Evolutionary conservation across 2,329 filamentous ascomycete species (phyloP), one percentile per base, ranked within the genome.

Genomic region (Dactylellina cionopaga): DNA sequence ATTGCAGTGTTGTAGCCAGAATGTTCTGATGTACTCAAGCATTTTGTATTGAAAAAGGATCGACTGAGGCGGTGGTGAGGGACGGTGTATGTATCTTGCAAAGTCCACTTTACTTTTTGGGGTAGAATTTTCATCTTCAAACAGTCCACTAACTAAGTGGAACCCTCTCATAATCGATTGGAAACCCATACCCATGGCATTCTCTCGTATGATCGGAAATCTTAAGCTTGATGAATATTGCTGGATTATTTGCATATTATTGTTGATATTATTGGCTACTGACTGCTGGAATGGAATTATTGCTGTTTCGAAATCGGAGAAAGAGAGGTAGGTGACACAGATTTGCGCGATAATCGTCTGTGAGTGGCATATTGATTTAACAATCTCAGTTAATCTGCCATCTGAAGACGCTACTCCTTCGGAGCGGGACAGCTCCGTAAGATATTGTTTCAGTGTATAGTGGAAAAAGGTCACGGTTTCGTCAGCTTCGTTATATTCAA

Each of bases 391-490:
- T 17, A 69, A 2, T 27, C n/a, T 31, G 4, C n/a, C 1, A 37
- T 37, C n/a, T 22, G 15, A 47, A 5, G n/a, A n/a, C n/a, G n/a
- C n/a, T n/a, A n/a, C n/a, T n/a, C 60, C 22, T 9, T 11, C 46
- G 9, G 5, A 33, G 11, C 44, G 33, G 5, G 22, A 25, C 13
- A 69, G 31, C 11, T 62, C 64, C 7, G 46, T 62, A 15, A 69
- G 60, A 19, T 69, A 69, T 31, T 69, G 64, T 17, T 69, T 69
- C 3, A 69, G 39, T 1, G 64, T 69, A 25, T 60, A 69, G 22
- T 69, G 64, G 13, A 69, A 69, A 31, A 69, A 69, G 0, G 64
- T 55, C 0, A 69, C 29, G 0, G 64, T 69, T 9, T 56, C 37
- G 1, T 69, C 64, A 1, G n/a, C 24, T 33, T 69, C 64, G 27